Evolutionary conservation across 768 basidiomycete species (phyloP).

Genomic region (Boletus rubescentipes): DNA sequence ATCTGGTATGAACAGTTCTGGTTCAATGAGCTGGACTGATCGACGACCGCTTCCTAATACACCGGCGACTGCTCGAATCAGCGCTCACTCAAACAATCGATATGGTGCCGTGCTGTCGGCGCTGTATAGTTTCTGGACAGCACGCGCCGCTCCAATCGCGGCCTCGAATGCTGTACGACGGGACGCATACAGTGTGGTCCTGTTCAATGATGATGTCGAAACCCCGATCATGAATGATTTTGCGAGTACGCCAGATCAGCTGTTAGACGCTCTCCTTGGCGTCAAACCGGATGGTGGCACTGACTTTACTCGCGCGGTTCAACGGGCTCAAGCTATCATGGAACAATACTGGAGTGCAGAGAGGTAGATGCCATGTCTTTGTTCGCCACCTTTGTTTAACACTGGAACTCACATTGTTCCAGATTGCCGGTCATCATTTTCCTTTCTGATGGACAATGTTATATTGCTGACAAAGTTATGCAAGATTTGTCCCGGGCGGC

Average conservation of each 20-base stretch:
- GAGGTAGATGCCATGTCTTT: conserved; percentile 24
- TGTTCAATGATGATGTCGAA: conserved; percentile 37
- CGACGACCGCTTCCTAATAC: conserved; percentile 44
- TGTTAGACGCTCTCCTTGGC: conserved; percentile 40
- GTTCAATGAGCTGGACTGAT: conserved; percentile 48
- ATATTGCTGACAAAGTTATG: conserved; percentile 36
- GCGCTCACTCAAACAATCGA: conserved; percentile 41
- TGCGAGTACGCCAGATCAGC: conserved; percentile 41
- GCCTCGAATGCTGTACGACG: conserved; percentile 33
- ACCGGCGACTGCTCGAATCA: conserved; percentile 40
- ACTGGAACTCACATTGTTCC: not conserved
- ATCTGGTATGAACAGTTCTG: conserved; percentile 37
- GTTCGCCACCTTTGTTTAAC: not conserved
- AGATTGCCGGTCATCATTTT: conserved; percentile 39
- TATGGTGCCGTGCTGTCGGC: conserved; percentile 61
- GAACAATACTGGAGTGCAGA: too few relatives aligned
- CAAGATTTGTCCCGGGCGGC: conserved; percentile 23
- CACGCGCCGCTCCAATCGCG: conserved; percentile 42
- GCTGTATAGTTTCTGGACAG: conserved; percentile 54
- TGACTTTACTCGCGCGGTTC: conserved; percentile 12
- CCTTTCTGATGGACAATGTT: conserved; percentile 48
- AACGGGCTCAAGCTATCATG: too few relatives aligned
- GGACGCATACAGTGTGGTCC: conserved; percentile 57
- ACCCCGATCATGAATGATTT: conserved; percentile 46
- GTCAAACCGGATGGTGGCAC: conserved; percentile 40